Percentiles rank a stretch among this genome's conserved stretches.
phyloP scores from a whole-genome alignment of 2,329 filamentous ascomycete genomes.

The Dryadomyces quercivorus region DNA sequence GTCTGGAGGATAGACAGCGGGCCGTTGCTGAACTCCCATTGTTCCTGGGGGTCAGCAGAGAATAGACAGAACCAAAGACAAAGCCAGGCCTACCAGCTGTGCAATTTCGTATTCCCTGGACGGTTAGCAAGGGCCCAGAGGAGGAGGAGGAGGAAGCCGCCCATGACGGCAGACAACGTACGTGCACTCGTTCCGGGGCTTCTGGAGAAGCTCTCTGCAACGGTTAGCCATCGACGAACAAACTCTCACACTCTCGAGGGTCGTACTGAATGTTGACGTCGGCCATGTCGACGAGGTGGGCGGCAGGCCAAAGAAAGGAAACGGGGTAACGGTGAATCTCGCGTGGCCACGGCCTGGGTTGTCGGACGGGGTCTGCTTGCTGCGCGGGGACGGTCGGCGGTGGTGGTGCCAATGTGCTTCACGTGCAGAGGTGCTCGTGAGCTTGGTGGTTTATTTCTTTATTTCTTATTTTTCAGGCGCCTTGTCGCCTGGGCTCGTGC shows the following conservation, averaged over 20 bases:
- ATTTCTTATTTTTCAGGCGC: too few species aligned
- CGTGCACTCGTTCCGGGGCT: constrained; percentile 14
- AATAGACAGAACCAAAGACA: background rate
- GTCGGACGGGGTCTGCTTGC: too few species aligned
- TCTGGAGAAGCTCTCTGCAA: constrained; percentile 12
- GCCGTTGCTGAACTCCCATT: constrained; percentile 38
- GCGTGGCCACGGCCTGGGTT: too few species aligned
- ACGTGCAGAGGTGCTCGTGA: too few species aligned
- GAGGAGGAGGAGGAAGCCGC: too few species aligned
- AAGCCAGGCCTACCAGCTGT: constrained; percentile 31
- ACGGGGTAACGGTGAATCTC: too few species aligned
- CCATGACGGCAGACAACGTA: constrained; percentile 1
- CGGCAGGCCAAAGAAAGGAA: too few species aligned
- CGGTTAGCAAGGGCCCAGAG: background rate
- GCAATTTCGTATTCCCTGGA: constrained; percentile 80
- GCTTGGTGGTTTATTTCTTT: too few species aligned
- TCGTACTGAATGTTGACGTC: background rate
- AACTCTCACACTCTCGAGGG: too few species aligned
- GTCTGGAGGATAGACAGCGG: constrained; percentile 87
- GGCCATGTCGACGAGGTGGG: background rate
- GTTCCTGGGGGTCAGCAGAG: constrained; percentile 24
- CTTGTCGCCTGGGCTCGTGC: too few species aligned
- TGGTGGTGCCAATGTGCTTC: too few species aligned
- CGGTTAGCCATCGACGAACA: background rate
- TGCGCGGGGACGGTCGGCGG: too few species aligned